Evolutionary conservation across 805 yeast species (phyloP), one percentile per base, ranked within the genome.

Genomic region (Ogataea corticis): DNA sequence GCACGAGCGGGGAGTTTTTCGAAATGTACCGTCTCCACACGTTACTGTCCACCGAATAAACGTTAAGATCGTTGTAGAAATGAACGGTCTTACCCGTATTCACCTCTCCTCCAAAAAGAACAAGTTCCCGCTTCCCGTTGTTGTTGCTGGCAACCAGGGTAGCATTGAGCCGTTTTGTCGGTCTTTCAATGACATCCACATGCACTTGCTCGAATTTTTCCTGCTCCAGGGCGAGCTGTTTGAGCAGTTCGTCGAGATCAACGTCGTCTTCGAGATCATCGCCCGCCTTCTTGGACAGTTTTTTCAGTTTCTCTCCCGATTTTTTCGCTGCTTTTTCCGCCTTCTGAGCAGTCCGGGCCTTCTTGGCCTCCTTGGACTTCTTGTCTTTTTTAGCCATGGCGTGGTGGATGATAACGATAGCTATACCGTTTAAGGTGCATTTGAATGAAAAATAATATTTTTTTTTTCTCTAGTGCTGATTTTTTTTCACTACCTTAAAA

Each of bases 41-140:
- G 58, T 85, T 85, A 33, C 86, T 81, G 54, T 88, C 95, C 5
- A 86, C 73, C 6, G 87, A 71, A 66, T 85, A 91, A 2, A 85
- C 74, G 59, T 67, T 80, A 49, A 91, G 70, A 56, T 92, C 98
- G 58, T 91, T 92, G 71, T 82, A 86, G 63, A 92, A 92, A 54
- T 72, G 76, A 10, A 73, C 73, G 1, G 94, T 77, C 38, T 68
- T 69, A 33, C 66, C 65, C 17, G 74, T 66, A 2, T 83, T 73
- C 38, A 68, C 65, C 67, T 92, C 99, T 57, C 99, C 99, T 39
- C 98, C 99, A 70, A 91, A 92, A 39, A 92, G 64, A 13, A 90
- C 61, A 47, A 92, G 69, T 66, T 92, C 99, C 16, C 80, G 73
- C 53, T 83, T 85, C 3, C 87, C 87, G 47, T 83, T 87, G 12